Conservation (phyloP, 495 filamentous ascomycete species). For the Barbatosphaeria neglecta region DNA sequence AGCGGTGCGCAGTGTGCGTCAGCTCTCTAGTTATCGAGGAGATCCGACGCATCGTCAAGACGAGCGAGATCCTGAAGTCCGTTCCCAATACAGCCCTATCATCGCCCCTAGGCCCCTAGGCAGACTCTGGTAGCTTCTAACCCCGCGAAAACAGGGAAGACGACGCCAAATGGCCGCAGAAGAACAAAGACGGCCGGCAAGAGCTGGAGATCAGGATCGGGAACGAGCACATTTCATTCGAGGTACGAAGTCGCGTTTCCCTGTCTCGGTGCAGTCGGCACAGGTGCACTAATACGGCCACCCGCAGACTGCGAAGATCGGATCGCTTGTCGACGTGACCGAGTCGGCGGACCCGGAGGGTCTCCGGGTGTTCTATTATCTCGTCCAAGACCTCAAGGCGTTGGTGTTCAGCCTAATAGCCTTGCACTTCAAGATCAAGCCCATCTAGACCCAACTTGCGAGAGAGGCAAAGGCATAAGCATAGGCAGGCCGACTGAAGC, state of each 20-base stretch:
- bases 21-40: slow-evolving; percentile 85
- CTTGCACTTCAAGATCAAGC: slow-evolving; percentile 96
- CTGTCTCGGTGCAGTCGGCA: neutral
- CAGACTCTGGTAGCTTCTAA: slow-evolving; percentile 17
- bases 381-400: slow-evolving; percentile 95
- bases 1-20: slow-evolving; percentile 69
- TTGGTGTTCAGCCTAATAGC: slow-evolving; percentile 93
- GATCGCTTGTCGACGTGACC: slow-evolving; percentile 90
- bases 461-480: too few species aligned
- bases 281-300: slow-evolving; percentile 13
- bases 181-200: slow-evolving; percentile 97
- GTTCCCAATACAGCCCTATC: slow-evolving; percentile 2
- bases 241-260: slow-evolving; percentile 41
- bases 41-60: slow-evolving; percentile 93
- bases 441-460: slow-evolving; percentile 61
- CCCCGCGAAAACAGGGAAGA: slow-evolving; percentile 63
- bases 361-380: slow-evolving; percentile 97
- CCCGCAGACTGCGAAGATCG: slow-evolving; percentile 89
- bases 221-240: slow-evolving; percentile 95
- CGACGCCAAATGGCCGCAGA: slow-evolving; percentile 97
- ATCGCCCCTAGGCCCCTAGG: too few species aligned
- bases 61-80: slow-evolving; percentile 97
- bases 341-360: slow-evolving; percentile 95
- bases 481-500: too few species aligned
- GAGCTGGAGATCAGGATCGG: slow-evolving; percentile 93